Evolutionary conservation across 352 stramenopile genomes (phyloP), one percentile per base, ranked within the genome.

Genomic region (Phytophthora colocasiae): DNA sequence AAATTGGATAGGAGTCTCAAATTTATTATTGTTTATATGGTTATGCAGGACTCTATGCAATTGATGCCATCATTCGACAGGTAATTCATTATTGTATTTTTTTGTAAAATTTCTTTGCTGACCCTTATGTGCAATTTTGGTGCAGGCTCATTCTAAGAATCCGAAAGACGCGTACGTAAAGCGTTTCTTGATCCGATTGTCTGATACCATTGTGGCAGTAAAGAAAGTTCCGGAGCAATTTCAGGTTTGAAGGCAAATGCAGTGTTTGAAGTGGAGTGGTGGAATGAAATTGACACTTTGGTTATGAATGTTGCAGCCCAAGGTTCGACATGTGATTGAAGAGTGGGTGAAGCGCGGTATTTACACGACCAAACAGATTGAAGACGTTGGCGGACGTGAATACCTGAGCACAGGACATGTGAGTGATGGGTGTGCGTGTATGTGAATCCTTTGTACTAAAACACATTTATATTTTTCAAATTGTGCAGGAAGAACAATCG

Each of bases 261-360:
- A 31, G 10, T 17, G 7, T 41, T 58, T 19, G 32, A 11, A 39
- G 44, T 29, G 1, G 7, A 41, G 58, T 39, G 34, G 52, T 15
- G 7, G 51, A 41, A 44, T 43, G 15, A 31, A n/a, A 17, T 34
- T 74, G 24, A 69, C 43, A 17, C n/a, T 39, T 59, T 32, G 32
- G 11, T 24, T 54, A 39, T 39, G 1, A 26, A 39, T 22, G 24
- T 1, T 71, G 19, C 27, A 93, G 78, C 60, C 72, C 9, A 88
- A 87, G 11, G 85, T 87, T 22, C 72, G 69, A 6, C 82, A 91
- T 47, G 83, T 96, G 53, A 73, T 96, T 47, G 69, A 91, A 34
- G 87, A 96, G 64, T 96, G 87, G 87, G 76, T 91, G 46, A 80
- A 85, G 41, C 77, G 85, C 27, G 83, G 78, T 3, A 81, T 91